Evolutionary conservation across 345 rosid genomes (phyloP).

Genomic region (Cardiospermum halicacabum): DNA sequence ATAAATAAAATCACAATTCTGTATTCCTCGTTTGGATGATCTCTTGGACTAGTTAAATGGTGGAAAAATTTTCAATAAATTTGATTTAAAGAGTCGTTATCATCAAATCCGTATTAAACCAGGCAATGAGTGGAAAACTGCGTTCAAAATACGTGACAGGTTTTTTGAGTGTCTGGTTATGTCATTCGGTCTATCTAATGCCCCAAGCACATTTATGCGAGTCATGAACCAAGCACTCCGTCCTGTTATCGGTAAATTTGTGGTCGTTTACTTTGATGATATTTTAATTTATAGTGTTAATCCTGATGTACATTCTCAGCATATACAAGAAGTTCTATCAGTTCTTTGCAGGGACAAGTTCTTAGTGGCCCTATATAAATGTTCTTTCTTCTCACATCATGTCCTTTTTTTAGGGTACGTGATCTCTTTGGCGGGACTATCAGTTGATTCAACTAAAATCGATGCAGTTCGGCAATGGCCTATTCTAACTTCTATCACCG

Average conservation of each 20-base stretch:
- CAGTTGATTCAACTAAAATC: neutral
- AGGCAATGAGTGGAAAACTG: neutral
- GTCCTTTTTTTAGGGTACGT: neutral
- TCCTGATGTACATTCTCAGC: too few species aligned
- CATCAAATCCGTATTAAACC: neutral
- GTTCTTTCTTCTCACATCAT: too few species aligned
- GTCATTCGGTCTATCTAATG: neutral
- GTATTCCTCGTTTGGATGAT: too few species aligned
- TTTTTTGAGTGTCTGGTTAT: neutral
- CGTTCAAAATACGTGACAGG: neutral
- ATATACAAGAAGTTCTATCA: too few species aligned
- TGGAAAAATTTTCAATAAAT: neutral
- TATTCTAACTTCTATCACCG: neutral
- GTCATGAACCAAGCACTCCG: neutral
- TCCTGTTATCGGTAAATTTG: too few species aligned
- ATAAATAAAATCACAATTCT: too few species aligned
- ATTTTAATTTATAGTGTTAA: too few species aligned
- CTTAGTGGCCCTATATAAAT: too few species aligned
- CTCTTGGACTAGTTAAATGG: neutral
- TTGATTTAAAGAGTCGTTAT: neutral
- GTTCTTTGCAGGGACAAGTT: too few species aligned
- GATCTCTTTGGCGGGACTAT: rapidly evolving
- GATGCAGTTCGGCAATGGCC: neutral
- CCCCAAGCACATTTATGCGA: conserved; percentile 1
- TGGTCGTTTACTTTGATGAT: too few species aligned